Base-by-base conservation (phyloP, 192 early-diverging fungal genomes). In the Umbelopsis ramanniana region DNA sequence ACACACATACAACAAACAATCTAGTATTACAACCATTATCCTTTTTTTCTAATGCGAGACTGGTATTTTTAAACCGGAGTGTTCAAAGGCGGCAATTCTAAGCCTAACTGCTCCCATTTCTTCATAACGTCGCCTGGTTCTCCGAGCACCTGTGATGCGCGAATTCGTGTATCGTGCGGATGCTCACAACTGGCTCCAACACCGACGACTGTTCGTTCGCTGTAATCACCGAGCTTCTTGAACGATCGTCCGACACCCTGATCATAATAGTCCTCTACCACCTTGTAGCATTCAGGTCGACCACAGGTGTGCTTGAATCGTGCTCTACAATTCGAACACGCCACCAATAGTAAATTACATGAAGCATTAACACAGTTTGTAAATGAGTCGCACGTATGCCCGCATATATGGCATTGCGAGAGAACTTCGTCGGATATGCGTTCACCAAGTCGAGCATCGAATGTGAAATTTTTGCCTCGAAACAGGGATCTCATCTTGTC, bases 391-490 rank as follows among this genome's bases (percentile, higher is more conserved):
- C 89, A 90, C 12, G 87, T 77, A 26, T 72, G 60, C 21, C 90
- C 90, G 63, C 93, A 94, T 21, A 90, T 85, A 55, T 91, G 88
- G 68, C 93, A 94, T 43, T 86, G 78, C 2, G 89, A 78, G 10
- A 92, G 57, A 0, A 94, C 82, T 5, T 92, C 90, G 26, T 83
- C 74, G 12, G 93, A 91, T 23, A 90, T 87, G 14, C 78, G 80
- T 73, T 94, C 93, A 21, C 93, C 91, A 19, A 91, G 70, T 1
- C 93, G 91, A 66, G 87, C 86, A 76, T 94, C 93, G 71, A 94
- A 94, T 2, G 93, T 94, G 74, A 94, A 94, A 73, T 94, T 94
- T 26, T 90, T 92, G 48, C 93, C 93, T 17, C 74, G 79, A 74
- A 86, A 94, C 10, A 92, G 78, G 3, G 93, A 94, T 8, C 71